Evolutionary conservation across 371 early-diverging fungal genomes (phyloP), one percentile per base, ranked within the genome.

Genomic region (Actinomortierella ambigua): DNA sequence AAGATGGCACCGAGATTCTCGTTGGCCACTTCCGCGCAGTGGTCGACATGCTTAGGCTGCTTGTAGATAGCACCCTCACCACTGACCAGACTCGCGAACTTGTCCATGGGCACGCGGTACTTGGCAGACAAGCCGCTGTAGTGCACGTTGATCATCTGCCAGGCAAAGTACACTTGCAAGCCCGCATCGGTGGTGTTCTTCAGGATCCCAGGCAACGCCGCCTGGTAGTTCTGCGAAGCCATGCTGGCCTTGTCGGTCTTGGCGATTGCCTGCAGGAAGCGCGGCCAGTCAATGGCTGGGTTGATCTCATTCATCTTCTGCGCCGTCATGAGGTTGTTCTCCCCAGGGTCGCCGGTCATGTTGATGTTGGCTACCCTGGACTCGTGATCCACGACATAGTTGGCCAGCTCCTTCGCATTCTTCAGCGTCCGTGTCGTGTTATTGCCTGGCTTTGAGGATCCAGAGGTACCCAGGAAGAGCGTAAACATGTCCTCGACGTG

Each of bases 371-470:
- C 54, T 1, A 64, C 62, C 2, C 62, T 61, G 2, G 39, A 55
- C 0, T 88, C 86, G 27, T 88, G 44, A 24, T 69, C 34, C 3
- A 47, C 75, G 59, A 88, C 88, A 49, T 88, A 81, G 7, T 57
- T 75, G 23, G 87, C 68, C 44, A 81, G 63, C 13, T 75, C 56
- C 15, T 69, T 59, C 2, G 81, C 84, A 7, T 73, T 15, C 7
- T 50, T 39, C 1, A 18, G 13, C 77, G n/a, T n/a, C n/a, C n/a
- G n/a, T n/a, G n/a, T n/a, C n/a, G n/a, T n/a, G n/a, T n/a, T n/a
- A n/a, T n/a, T n/a, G n/a, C n/a, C n/a, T n/a, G n/a, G n/a, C n/a
- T n/a, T n/a, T n/a, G n/a, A n/a, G n/a, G n/a, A n/a, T n/a, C n/a
- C n/a, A n/a, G n/a, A n/a, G n/a, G n/a, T n/a, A n/a, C n/a, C n/a